A percentile compares a stretch with the other conserved stretches of the same genome.
phyloP scores from a whole-genome alignment of 2,329 filamentous ascomycete genomes.

The Curvularia verruculosa region DNA sequence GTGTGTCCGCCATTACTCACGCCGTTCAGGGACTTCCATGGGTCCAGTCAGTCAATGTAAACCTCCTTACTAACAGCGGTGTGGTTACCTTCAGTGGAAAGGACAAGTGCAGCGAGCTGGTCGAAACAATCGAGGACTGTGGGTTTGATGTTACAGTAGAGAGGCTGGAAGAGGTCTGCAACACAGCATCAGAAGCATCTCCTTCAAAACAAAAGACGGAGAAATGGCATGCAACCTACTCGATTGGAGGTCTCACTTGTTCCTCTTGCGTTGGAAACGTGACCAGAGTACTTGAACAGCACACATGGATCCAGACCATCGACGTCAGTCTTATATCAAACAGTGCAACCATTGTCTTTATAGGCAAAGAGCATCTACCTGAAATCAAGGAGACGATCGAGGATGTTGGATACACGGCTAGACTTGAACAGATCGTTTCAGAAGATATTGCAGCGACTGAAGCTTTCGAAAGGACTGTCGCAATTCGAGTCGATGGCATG shows the following conservation, averaged over 20 bases:
- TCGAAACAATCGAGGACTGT: constrained; percentile 59
- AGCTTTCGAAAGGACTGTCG: constrained; percentile 38
- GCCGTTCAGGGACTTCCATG: constrained; percentile 56
- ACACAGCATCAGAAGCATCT: not conserved
- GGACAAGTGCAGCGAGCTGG: constrained; percentile 52
- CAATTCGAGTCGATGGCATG: constrained; percentile 52
- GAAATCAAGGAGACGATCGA: constrained; percentile 59
- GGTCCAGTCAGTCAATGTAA: constrained; percentile 57
- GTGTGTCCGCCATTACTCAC: constrained; percentile 58
- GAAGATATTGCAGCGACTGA: not conserved
- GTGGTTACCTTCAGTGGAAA: constrained; percentile 57
- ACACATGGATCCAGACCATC: constrained; percentile 55
- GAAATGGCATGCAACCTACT: constrained; percentile 53
- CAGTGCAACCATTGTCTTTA: constrained; percentile 57
- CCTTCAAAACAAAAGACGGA: constrained; percentile 24
- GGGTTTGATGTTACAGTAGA: constrained; percentile 52
- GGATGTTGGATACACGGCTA: constrained; percentile 52
- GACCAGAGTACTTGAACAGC: constrained; percentile 53
- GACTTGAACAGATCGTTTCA: constrained; percentile 42
- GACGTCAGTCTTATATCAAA: constrained; percentile 60
- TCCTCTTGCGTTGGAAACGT: constrained; percentile 61
- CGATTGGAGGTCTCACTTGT: constrained; percentile 64
- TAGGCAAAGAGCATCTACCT: constrained; percentile 53
- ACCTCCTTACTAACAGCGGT: constrained; percentile 59
- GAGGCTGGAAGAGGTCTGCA: constrained; percentile 32